A percentile compares a stretch with the other conserved stretches of the same genome.
Evolutionary conservation across 495 filamentous ascomycete genomes (phyloP).

Genomic region (Halenospora varia): DNA sequence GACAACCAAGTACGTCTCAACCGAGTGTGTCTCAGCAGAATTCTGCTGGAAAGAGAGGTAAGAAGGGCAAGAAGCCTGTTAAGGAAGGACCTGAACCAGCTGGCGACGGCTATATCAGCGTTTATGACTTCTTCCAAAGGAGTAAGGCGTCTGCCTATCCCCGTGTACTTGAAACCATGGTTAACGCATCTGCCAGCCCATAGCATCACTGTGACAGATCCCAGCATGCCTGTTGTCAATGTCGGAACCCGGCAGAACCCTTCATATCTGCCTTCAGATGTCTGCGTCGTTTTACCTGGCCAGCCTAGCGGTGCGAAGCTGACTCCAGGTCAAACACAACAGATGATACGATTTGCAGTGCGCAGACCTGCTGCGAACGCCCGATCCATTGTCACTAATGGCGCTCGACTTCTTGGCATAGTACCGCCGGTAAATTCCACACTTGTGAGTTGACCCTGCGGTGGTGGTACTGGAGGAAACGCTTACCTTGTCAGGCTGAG

Average conservation of each 20-base stretch:
- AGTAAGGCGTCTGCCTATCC: neutral
- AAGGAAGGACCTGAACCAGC: neutral
- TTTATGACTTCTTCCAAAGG: neutral
- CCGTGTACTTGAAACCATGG: neutral
- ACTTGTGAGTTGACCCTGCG: neutral
- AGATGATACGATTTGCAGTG: neutral
- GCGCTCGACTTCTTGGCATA: neutral
- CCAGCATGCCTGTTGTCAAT: slow-evolving; percentile 59
- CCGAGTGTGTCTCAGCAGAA: neutral
- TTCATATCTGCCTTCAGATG: slow-evolving; percentile 60
- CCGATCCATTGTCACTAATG: neutral
- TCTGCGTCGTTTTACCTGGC: slow-evolving; percentile 57
- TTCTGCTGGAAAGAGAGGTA: neutral
- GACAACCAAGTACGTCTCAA: neutral
- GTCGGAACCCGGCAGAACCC: slow-evolving; percentile 53
- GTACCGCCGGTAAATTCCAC: neutral
- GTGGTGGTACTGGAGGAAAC: neutral
- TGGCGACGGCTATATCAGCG: neutral
- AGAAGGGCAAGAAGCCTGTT: neutral
- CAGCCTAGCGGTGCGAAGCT: slow-evolving; percentile 38
- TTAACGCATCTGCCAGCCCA: neutral
- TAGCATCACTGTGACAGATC: neutral
- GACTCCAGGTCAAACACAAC: neutral
- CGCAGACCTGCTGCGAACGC: neutral
- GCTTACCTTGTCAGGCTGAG: neutral